Percentiles rank a stretch among this genome's conserved stretches.
Evolutionary conservation across 495 filamentous ascomycete genomes (phyloP).

Genomic region (Cladorrhinum samala): DNA sequence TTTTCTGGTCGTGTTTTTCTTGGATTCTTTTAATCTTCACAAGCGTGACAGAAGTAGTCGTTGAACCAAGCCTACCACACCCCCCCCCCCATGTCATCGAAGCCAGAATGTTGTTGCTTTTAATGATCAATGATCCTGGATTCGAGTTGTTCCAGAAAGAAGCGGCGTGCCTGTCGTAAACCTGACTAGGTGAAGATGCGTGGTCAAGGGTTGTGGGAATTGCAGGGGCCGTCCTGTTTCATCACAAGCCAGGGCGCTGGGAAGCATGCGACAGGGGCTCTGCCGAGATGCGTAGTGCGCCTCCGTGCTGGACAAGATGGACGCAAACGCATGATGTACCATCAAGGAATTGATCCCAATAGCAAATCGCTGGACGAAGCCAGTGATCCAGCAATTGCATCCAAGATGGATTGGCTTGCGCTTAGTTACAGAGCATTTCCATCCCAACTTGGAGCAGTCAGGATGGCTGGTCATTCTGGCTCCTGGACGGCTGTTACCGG

Average conservation of each 20-base stretch:
- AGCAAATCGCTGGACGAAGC: too few relatives aligned
- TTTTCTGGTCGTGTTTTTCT: too few relatives aligned
- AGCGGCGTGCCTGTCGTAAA: conserved; percentile 27
- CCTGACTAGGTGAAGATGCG: conserved; percentile 22
- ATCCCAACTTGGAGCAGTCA: too few relatives aligned
- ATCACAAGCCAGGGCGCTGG: conserved; percentile 32
- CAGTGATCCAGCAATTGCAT: conserved; percentile 6
- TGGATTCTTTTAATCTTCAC: conserved; percentile 1
- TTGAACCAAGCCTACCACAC: neutral
- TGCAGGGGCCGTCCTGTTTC: conserved; percentile 34
- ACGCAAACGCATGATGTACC: conserved; percentile 9
- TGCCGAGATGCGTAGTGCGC: conserved; percentile 26
- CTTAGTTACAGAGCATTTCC: conserved; percentile 22
- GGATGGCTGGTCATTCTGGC: too few relatives aligned
- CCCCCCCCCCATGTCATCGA: conserved; percentile 8
- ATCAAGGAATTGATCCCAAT: conserved; percentile 3
- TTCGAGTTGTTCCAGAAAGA: conserved; percentile 33
- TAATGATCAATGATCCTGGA: conserved; percentile 16
- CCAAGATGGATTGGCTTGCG: conserved; percentile 22
- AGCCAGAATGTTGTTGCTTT: neutral
- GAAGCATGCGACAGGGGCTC: conserved; percentile 28
- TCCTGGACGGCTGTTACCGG: too few relatives aligned
- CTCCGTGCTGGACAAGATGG: conserved; percentile 12
- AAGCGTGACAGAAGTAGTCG: neutral
- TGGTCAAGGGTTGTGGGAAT: conserved; percentile 27